phyloP scores from a whole-genome alignment of 208 protist species.

The Porcisia hertigi region DNA sequence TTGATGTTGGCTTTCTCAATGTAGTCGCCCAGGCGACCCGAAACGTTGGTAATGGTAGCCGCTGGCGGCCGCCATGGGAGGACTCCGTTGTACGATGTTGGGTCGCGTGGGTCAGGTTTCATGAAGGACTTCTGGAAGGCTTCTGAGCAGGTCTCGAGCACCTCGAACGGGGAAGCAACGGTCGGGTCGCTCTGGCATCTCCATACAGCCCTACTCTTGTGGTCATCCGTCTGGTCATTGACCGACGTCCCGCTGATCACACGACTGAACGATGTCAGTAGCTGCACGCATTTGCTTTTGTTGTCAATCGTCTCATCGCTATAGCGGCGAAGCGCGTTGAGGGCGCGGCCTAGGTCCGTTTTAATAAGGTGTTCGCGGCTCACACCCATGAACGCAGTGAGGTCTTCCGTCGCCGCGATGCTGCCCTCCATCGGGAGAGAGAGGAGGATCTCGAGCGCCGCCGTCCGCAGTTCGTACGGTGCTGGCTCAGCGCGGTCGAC shows the following conservation, averaged over 20 bases:
- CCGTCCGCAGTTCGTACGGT: constrained; percentile 70
- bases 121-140: constrained; percentile 66
- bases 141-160: constrained; percentile 67
- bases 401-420: constrained; percentile 36
- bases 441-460: constrained; percentile 73
- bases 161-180: constrained; percentile 72
- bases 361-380: constrained; percentile 63
- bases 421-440: constrained; percentile 62
- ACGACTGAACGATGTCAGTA: constrained; percentile 71
- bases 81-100: constrained; percentile 73
- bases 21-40: constrained; percentile 31
- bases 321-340: constrained; percentile 70
- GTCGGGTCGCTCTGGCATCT: constrained; percentile 60
- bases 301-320: constrained; percentile 62
- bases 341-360: constrained; percentile 67
- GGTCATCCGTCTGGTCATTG: constrained; percentile 23
- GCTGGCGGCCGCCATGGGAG: constrained; percentile 63
- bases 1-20: constrained; percentile 8
- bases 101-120: constrained; percentile 75
- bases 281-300: constrained; percentile 61
- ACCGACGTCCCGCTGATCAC: constrained; percentile 34
- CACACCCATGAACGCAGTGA: constrained; percentile 67
- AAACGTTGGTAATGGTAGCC: constrained; percentile 67
- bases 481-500: constrained; percentile 51
- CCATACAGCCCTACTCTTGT: constrained; percentile 45